Evolutionary conservation across 2,329 filamentous ascomycete species (phyloP), one percentile per base, ranked within the genome.

Genomic region (Xylariales sp.): DNA sequence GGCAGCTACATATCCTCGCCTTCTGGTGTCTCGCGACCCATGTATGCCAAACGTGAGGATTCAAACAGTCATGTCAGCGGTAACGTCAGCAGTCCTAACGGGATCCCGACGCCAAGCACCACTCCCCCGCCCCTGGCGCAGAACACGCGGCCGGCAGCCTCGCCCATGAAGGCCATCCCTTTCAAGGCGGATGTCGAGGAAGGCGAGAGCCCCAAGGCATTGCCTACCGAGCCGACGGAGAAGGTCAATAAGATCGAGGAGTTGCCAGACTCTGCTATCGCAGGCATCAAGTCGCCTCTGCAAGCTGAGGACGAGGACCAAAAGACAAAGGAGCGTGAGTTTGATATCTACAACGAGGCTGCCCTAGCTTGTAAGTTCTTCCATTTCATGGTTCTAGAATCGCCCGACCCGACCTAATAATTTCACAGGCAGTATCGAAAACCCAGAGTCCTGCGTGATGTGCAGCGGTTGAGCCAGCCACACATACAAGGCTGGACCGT

Each of bases 391-490:
- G 10, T 15, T 24, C 10, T 24, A 10, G n/a, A n/a, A n/a, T n/a
- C n/a, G n/a, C n/a, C n/a, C n/a, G n/a, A n/a, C n/a, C n/a, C n/a
- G n/a, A n/a, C n/a, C n/a, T n/a, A n/a, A n/a, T n/a, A n/a, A n/a
- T 20, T 21, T 28, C 35, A 55, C 45, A 86, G 82, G 82, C 74
- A 96, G 90, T 69, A 97, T 98, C 64, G 90, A 97, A 62, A 96
- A 97, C 73, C 88, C 85, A 54, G 93, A 98, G 63, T 76, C 84
- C 35, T 98, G 93, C 63, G 63, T 95, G 51, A 97, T 98, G 93
- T 98, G 93, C 82, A 94, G 88, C 68, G 91, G 90, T 72, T 97
- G 78, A 56, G 16, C 3, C n/a, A 20, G 31, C 21, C 31, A 19
- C 7, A 4, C 16, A 15, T 25, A 21, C 9, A 18, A 21, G 7